Base-by-base conservation (phyloP, 176 grass and related monocot genomes). In the Juncus inflexus region DNA sequence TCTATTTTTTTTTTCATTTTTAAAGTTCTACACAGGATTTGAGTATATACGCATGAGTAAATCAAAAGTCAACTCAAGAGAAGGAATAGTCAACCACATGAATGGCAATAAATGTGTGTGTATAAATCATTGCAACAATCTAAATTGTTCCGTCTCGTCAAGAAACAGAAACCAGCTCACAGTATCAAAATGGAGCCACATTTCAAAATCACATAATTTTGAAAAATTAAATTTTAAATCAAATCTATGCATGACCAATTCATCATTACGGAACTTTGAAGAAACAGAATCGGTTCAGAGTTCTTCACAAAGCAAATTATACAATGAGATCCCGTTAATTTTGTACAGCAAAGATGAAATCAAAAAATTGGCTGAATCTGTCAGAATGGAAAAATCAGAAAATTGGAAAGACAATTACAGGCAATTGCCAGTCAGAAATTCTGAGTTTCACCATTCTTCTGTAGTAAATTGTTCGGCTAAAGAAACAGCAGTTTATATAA, bases 281-380 rank as follows among this genome's bases (percentile, higher is more conserved):
- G 57, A 11, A 10, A 35, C 37, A 6, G 38, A 71, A 59, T 28
- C 28, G 7, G 11, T 58, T 55, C 28, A 6, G 15, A 71, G 37
- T 59, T 59, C 67, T 71, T 71, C 52, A 58, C 67, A 42, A 58
- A 2, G 13, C 12, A 42, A 58, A n/a, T 39, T 40, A 54, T 52
- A 38, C 15, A 39, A 70, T 19, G 52, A 39, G 55, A 16, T 70
- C 4, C 66, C 52, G 41, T 56, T 70, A 58, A 58, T 70, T 70
- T 37, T 70, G 7, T 9, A 12, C 40, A 70, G 52, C 36, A 70
- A 58, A 5, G 51, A 57, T 70, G 66, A 70, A 58, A 42, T 70
- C 37, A 3, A 35, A 57, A 70, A 70, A 56, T 42, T 70, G 52
- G 66, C 66, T 2, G 52, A 70, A 56, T 70, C 37, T 70, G 19